phyloP scores from a whole-genome alignment of 2,329 filamentous ascomycete genomes.

The Diaporthe helianthi region DNA sequence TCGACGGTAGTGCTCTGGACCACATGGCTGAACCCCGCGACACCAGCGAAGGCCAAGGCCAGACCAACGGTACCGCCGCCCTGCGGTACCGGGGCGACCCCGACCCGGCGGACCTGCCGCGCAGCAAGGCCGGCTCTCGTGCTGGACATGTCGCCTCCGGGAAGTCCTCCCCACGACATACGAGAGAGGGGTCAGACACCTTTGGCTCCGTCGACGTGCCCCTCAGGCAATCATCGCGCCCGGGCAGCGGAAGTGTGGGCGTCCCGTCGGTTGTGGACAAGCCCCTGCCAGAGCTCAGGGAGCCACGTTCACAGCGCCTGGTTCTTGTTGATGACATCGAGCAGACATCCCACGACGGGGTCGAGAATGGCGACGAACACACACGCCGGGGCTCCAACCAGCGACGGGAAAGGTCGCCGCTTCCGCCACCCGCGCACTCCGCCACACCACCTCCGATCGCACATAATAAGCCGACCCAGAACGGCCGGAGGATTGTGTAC shows the following conservation, averaged over 20 bases:
- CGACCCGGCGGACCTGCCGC: conserved; percentile 4
- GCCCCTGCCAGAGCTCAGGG: conserved; percentile 2
- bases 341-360: neutral
- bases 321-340: conserved; percentile 22
- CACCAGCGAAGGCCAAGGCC: neutral
- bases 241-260: conserved; percentile 8
- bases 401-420: neutral
- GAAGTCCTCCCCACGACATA: neutral
- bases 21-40: conserved; percentile 3
- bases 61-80: neutral
- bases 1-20: neutral
- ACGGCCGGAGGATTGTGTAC: conserved; percentile 15
- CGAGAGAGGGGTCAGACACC: neutral
- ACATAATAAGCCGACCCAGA: conserved; percentile 12
- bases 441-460: conserved; percentile 28
- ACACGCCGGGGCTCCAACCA: neutral
- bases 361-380: neutral
- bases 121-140: conserved; percentile 5
- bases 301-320: conserved; percentile 11
- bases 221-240: conserved; percentile 26
- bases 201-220: conserved; percentile 4
- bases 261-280: conserved; percentile 17
- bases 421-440: conserved; percentile 3
- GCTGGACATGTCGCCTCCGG: neutral
- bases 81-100: neutral